A percentile compares a stretch with the other conserved stretches of the same genome.
These are phyloP conservation scores for Fusarium palustre DNA, from an alignment of 2,329 filamentous ascomycete species.

Conservation along the genomic window DNA sequence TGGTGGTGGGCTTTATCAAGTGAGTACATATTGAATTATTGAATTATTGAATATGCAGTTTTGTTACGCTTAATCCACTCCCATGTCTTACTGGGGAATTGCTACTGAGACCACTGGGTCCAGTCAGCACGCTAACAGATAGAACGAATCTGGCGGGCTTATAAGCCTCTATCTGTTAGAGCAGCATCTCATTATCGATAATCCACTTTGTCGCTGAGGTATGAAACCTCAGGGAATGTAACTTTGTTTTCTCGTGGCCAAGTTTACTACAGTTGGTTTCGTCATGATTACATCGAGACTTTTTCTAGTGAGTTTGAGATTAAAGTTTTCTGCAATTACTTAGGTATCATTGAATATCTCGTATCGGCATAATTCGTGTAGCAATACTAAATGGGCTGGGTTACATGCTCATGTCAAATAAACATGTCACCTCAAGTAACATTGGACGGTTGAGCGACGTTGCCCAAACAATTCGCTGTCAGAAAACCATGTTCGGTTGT, in stretches of 20 bases:
- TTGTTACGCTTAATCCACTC: not conserved
- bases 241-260: not conserved
- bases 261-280: not conserved
- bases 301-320: not conserved
- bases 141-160: fast-evolving
- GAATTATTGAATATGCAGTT: not conserved
- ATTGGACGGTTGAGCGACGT: not conserved
- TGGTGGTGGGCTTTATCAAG: not conserved
- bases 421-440: not conserved
- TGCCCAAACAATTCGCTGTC: not conserved
- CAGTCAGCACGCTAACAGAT: not conserved
- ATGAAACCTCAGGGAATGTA: not conserved
- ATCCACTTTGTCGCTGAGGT: not conserved
- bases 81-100: not conserved
- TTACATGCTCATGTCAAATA: constrained; percentile 7
- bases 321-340: not conserved
- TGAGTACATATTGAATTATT: not conserved
- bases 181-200: fast-evolving
- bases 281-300: constrained; percentile 16
- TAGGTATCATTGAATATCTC: constrained; percentile 3
- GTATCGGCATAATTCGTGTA: not conserved
- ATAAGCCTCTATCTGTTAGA: not conserved
- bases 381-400: not conserved
- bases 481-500: constrained; percentile 5
- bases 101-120: too few species aligned